phyloP scores from a whole-genome alignment of 2,329 filamentous ascomycete species.

The Verticillium klebahnii region DNA sequence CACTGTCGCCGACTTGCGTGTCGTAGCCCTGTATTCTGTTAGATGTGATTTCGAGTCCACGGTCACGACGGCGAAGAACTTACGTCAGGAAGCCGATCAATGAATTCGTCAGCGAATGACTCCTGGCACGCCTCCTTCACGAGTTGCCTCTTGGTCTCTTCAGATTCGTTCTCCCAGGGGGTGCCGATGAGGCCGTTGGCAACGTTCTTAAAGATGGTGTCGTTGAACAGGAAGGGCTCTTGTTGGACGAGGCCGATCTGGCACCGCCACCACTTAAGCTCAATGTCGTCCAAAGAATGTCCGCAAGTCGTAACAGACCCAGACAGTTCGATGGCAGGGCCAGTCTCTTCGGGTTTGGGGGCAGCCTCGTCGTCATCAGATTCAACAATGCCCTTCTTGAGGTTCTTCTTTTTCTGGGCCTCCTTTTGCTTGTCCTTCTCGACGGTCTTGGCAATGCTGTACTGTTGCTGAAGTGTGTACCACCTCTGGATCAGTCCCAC shows the following conservation, averaged over 20 bases:
- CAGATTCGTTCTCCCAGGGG: conserved; percentile 45
- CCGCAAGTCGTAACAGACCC: conserved; percentile 51
- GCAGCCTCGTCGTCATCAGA: conserved; percentile 18
- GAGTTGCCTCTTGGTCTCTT: conserved; percentile 52
- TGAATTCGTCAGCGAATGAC: conserved; percentile 66
- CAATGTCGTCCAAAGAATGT: conserved; percentile 49
- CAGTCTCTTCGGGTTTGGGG: conserved; percentile 25
- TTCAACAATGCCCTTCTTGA: conserved; percentile 22
- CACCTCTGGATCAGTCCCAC: conserved; percentile 67
- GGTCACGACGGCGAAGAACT: conserved; percentile 9
- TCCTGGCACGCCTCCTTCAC: conserved; percentile 62
- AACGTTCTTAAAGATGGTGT: conserved; percentile 60
- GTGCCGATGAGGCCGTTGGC: conserved; percentile 52
- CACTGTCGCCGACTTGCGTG: conserved; percentile 71
- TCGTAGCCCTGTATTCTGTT: conserved; percentile 54
- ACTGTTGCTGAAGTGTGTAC: conserved; percentile 58
- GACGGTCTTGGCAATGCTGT: conserved; percentile 44
- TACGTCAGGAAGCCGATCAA: conserved; percentile 55
- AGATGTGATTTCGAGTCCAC: neutral
- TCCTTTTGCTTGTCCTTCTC: conserved; percentile 41
- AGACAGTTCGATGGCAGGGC: conserved; percentile 39
- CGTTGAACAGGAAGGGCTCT: conserved; percentile 64
- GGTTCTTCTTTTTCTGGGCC: conserved; percentile 30
- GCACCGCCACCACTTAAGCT: conserved; percentile 59
- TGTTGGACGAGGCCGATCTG: conserved; percentile 65